Base-by-base conservation (phyloP, 2,329 filamentous ascomycete species). In the Fusarium secorum region DNA sequence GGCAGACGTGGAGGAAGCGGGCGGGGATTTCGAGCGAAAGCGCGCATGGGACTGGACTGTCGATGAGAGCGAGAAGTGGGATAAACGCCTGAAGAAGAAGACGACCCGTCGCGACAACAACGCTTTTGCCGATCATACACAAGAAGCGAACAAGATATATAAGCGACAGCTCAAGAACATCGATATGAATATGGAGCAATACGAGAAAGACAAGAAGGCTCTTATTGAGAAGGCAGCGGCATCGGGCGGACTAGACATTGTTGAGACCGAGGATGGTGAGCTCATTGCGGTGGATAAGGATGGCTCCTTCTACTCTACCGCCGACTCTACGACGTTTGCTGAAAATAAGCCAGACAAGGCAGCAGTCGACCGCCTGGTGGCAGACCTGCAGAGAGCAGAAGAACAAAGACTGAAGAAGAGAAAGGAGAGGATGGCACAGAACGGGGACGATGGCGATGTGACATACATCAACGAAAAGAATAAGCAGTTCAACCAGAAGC, bases 401-500 rank as follows among this genome's bases (percentile, higher is more conserved):
- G 94, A 97, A 75, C 87, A 90, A 56, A 87, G 94, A 55, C 79
- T 97, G 77, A 97, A 95, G 87, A 97, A 97, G 85, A 87, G 94
- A 76, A 90, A 89, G 79, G 93, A 97, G 72, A 87, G 94, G 57
- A 90, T 92, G 79, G 88, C 89, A 17, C 88, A 90, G 79, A 91
- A 91, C 69, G 94, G 95, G 64, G 94, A 97, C 70, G 93, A 95
- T 51, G 91, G 90, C 32, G 96, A 99, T 81, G 93, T 98, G 76
- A 98, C 95, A 11, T 98, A 97, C 83, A 99, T 99, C 88, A 99
- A 99, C 83, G 94, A 98, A 83, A 98, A 99, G 91, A 99, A 99
- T 87, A 98, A 98, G 87, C 94, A 98, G 86, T 99, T 99, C 85
- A 99, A 99, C 89, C 91, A 97, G 85, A 98, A 99, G 85, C 85